These are phyloP conservation scores for Leucocoprinus birnbaumii DNA, from an alignment of 768 basidiomycete genomes.

Conservation along the genomic window DNA sequence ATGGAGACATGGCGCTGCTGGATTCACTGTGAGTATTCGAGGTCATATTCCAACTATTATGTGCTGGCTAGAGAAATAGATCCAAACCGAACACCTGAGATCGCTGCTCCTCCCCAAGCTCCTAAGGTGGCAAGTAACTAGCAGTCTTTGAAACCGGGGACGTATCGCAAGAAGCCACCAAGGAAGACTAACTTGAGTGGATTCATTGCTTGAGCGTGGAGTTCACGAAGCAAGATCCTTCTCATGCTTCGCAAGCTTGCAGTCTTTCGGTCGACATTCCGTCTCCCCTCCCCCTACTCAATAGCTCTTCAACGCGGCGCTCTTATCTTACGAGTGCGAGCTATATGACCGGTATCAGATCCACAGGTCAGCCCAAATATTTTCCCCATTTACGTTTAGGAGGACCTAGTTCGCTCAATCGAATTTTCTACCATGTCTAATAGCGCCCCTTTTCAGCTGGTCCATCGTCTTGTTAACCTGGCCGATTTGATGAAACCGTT, in stretches of 20 bases:
- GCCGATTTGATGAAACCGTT: constrained; percentile 98
- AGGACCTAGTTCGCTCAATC: constrained; percentile 90
- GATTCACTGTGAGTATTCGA: constrained; percentile 54
- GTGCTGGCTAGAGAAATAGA: constrained; percentile 45
- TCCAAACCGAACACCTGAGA: constrained; percentile 62
- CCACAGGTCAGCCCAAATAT: not conserved
- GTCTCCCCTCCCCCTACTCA: constrained; percentile 85
- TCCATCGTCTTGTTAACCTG: constrained; percentile 87
- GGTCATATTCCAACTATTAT: not conserved
- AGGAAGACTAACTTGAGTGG: constrained; percentile 95
- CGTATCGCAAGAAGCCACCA: constrained; percentile 66
- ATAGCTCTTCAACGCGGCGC: constrained; percentile 97
- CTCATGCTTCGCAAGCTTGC: constrained; percentile 93
- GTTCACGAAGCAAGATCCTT: constrained; percentile 97
- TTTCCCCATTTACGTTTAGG: constrained; percentile 44
- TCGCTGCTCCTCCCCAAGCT: constrained; percentile 81
- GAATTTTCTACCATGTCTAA: constrained; percentile 80
- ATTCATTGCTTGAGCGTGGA: constrained; percentile 90
- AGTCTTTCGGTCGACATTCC: constrained; percentile 92
- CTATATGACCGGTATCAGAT: constrained; percentile 92
- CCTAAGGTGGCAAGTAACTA: constrained; percentile 93
- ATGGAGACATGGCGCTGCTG: constrained; percentile 75
- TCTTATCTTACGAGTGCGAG: constrained; percentile 96
- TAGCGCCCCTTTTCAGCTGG: constrained; percentile 80
- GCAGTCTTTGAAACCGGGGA: constrained; percentile 96